Base-by-base conservation (phyloP, 1,284 basidiomycete species). In the Schizopora paradoxa region DNA sequence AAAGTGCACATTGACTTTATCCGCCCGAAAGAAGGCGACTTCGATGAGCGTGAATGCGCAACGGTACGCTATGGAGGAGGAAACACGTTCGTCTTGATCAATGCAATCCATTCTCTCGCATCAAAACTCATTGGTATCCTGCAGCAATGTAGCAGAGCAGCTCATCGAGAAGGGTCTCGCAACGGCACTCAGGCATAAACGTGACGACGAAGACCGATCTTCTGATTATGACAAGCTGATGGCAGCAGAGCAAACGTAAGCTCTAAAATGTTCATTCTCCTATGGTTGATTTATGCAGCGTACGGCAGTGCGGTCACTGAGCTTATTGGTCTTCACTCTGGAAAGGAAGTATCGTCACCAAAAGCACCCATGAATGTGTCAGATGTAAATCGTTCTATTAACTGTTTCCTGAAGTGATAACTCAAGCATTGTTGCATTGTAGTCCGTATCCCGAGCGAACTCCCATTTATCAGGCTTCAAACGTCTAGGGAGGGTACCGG, bases 141-240 rank as follows among this genome's bases (percentile, higher is more conserved):
- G 2, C 56, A 93, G 87, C 47, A 97, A 96, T 61, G 72, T 98
- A 39, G 87, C 92, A 1, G 91, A 95, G 60, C 87, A 93, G 60
- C 71, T 99, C 27, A 83, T 97, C 50, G 92, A 96, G 61, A 91
- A 91, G 58, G 95, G 95, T 39, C 70, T 96, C 8, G 91, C 91
- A 2, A 87, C 84, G 43, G 88, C 91, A 6, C 81, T 97, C 35
- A 82, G 94, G 40, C 95, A 99, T 66, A 86, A 83, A 56, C 82
- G 91, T 33, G 94, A 96, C 56, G 95, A 98, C 60, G 95, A 98
- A 65, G 90, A 95, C 56, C 81, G 93, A 41, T 95, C 93, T 16
- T 77, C 86, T 10, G 94, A 97, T 61, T 92, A 90, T 56, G 95
- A 99, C 68, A 91, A 91, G 64, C 73, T 98, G 34, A 92, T 98